Conservation (phyloP, 2,329 filamentous ascomycete genomes). For the Didymella segeticola region DNA sequence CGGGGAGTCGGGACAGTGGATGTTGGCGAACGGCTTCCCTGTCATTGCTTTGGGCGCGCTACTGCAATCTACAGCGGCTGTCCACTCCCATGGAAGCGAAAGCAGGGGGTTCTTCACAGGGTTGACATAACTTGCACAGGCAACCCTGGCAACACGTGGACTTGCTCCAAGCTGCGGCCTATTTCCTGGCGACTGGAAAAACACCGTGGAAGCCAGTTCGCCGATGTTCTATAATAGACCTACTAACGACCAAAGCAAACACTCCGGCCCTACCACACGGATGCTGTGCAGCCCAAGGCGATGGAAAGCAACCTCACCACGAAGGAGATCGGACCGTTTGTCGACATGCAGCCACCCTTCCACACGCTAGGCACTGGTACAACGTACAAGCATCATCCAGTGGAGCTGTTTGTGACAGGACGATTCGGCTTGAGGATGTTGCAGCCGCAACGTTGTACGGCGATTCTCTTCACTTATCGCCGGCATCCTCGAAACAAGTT, state of each 20-base stretch:
- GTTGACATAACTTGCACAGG: constrained; percentile 35
- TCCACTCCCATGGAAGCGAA: constrained; percentile 48
- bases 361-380: constrained; percentile 26
- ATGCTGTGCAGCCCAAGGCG: constrained; percentile 11
- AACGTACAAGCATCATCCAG: constrained; percentile 8
- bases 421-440: constrained; percentile 35
- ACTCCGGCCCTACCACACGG: constrained; percentile 15
- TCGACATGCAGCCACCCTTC: constrained; percentile 24
- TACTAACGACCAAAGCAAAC: constrained; percentile 15
- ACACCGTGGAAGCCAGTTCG: constrained; percentile 29
- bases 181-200: constrained; percentile 33
- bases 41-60: constrained; percentile 36
- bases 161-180: constrained; percentile 26
- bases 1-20: constrained; percentile 48
- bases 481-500: constrained; percentile 24
- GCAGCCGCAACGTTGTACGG: constrained; percentile 39
- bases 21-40: constrained; percentile 36
- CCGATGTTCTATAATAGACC: constrained; percentile 21
- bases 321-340: constrained; percentile 29
- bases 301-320: constrained; percentile 15
- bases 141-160: constrained; percentile 49
- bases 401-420: constrained; percentile 20
- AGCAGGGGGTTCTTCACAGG: constrained; percentile 36
- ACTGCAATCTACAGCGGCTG: constrained; percentile 46
- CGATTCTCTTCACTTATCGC: constrained; percentile 19